These are phyloP conservation scores for Solanum chiquidenum DNA, from an alignment of 257 asterid genomes.

Conservation along the genomic window DNA sequence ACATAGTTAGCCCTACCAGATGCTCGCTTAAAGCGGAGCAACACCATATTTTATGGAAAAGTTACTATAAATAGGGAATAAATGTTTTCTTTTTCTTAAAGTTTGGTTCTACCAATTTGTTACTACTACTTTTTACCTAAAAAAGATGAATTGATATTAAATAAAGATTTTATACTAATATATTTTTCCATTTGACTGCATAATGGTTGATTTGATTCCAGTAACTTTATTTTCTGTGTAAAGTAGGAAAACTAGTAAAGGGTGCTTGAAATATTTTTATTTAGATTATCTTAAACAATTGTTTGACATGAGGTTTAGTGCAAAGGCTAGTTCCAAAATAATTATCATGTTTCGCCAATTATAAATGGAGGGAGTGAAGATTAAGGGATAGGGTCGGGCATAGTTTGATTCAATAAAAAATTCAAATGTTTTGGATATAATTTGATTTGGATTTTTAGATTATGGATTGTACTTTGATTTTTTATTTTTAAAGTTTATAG, in stretches of 20 bases:
- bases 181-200: neutral
- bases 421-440: too few species aligned
- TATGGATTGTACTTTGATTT: neutral
- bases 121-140: neutral
- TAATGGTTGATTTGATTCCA: neutral
- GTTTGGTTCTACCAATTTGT: neutral
- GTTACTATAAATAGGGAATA: neutral
- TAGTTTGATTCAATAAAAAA: too few species aligned
- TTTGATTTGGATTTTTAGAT: neutral
- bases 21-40: neutral
- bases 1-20: neutral
- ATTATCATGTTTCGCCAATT: neutral
- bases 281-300: neutral
- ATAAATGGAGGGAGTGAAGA: neutral
- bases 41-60: neutral
- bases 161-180: neutral
- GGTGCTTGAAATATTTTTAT: neutral
- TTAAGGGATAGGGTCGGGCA: neutral
- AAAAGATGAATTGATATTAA: neutral
- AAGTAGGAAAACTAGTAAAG: neutral
- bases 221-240: neutral
- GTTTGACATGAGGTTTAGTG: neutral
- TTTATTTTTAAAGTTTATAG: too few species aligned
- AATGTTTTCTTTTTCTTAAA: neutral
- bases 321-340: neutral